Evolutionary conservation across 164 flowering plant species (phyloP).

Genomic region (Magnolia kwangsiensis): DNA sequence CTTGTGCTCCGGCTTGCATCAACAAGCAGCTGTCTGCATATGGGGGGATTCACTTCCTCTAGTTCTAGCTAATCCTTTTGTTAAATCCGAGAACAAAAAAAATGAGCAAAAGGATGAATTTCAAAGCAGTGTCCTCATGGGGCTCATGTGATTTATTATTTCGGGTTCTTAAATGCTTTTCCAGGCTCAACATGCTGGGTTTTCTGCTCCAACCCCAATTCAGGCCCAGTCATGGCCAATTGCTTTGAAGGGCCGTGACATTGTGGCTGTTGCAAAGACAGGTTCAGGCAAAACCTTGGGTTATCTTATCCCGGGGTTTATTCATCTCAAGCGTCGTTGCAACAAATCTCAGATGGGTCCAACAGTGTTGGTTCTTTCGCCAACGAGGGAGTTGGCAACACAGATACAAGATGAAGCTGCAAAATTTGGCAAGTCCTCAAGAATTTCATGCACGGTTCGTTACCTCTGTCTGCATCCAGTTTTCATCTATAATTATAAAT

Average conservation of each 20-base stretch:
- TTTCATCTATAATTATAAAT: not conserved
- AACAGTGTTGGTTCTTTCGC: constrained; percentile 78
- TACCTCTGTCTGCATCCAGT: not conserved
- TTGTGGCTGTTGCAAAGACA: constrained; percentile 92
- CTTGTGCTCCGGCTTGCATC: constrained; percentile 78
- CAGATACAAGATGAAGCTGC: constrained; percentile 90
- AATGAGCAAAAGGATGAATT: not conserved
- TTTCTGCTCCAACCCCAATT: constrained; percentile 84
- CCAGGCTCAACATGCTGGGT: constrained; percentile 81
- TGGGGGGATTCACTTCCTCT: constrained; percentile 65
- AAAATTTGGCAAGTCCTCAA: constrained; percentile 79
- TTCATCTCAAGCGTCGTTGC: constrained; percentile 57
- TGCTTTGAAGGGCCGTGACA: constrained; percentile 73
- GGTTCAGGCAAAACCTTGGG: constrained; percentile 98
- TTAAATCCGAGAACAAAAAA: constrained; percentile 1
- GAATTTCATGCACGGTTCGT: constrained; percentile 74
- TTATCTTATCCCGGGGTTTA: constrained; percentile 75
- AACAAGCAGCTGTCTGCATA: constrained; percentile 49
- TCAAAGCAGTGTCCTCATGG: constrained; percentile 11
- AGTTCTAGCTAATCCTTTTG: constrained; percentile 23
- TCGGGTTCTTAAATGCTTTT: constrained; percentile 1
- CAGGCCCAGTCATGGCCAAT: constrained; percentile 97
- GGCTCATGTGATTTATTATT: constrained; percentile 6
- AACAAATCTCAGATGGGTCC: constrained; percentile 72
- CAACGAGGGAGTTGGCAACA: constrained; percentile 92